Evolutionary conservation across 768 basidiomycete genomes (phyloP).

Genomic region (Leccinum longicurvipes): DNA sequence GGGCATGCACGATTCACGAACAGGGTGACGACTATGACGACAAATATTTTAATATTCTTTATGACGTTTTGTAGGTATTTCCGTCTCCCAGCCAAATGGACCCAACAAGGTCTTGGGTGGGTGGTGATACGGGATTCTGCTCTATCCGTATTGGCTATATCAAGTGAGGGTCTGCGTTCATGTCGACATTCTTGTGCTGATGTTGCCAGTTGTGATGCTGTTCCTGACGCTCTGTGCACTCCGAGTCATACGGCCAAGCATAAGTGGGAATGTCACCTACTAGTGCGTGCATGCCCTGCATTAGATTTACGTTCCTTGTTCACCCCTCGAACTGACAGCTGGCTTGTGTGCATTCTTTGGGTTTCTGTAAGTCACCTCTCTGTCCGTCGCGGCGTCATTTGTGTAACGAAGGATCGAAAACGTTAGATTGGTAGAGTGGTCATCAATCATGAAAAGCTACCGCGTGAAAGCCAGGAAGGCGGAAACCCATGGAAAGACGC

Average conservation of each 20-base stretch:
- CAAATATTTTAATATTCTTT: constrained; percentile 9
- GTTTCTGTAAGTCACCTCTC: constrained; percentile 11
- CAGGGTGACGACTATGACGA: constrained; percentile 18
- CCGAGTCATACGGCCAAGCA: constrained; percentile 7
- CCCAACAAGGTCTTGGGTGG: background rate
- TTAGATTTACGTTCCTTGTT: background rate
- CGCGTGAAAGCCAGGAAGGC: background rate
- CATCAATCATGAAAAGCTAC: constrained; percentile 11
- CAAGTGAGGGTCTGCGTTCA: constrained; percentile 5
- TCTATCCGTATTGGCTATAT: constrained; percentile 5
- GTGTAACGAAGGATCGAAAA: background rate
- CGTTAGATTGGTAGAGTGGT: constrained; percentile 15
- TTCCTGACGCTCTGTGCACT: constrained; percentile 18
- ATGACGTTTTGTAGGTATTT: constrained; percentile 21
- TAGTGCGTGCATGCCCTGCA: constrained; percentile 8
- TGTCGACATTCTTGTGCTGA: background rate
- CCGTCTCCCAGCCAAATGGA: constrained; percentile 8
- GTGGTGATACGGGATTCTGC: constrained; percentile 19
- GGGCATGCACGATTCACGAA: background rate
- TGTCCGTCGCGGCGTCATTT: background rate
- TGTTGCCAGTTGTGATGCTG: constrained; percentile 7
- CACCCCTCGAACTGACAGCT: constrained; percentile 6
- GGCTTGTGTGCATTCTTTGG: constrained; percentile 18
- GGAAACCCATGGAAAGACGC: constrained; percentile 4
- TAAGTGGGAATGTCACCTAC: constrained; percentile 21